Evolutionary conservation across 202 grass and related monocot genomes (phyloP).

Genomic region (Schoenoplectus triqueter): DNA sequence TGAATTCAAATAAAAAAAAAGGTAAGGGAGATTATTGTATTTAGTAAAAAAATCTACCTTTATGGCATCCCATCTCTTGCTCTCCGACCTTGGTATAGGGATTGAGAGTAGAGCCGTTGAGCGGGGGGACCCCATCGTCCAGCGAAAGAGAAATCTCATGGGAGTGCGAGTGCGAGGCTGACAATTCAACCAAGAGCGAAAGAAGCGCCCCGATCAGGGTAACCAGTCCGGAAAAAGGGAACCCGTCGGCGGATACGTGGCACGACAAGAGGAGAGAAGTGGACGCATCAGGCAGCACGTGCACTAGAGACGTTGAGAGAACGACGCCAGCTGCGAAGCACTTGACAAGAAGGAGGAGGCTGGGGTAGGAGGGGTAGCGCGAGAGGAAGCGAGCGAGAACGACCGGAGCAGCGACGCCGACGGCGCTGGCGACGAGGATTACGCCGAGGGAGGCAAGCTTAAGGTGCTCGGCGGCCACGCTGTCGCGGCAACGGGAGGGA

Average conservation of each 20-base stretch:
- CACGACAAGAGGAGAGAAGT: slow-evolving; percentile 68
- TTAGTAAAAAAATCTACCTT: slow-evolving; percentile 24
- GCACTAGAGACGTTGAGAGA: slow-evolving; percentile 92
- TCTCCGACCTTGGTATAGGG: slow-evolving; percentile 42
- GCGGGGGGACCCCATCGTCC: slow-evolving; percentile 44
- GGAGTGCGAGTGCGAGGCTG: slow-evolving; percentile 53
- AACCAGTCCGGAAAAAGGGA: slow-evolving; percentile 89
- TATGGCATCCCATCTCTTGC: slow-evolving; percentile 54
- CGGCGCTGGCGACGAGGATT: slow-evolving; percentile 71
- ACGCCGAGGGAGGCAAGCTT: slow-evolving; percentile 72
- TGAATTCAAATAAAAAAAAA: not conserved
- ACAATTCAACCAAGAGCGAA: slow-evolving; percentile 88
- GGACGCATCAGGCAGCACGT: slow-evolving; percentile 91
- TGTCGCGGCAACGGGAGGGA: slow-evolving; percentile 60
- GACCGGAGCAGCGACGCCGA: slow-evolving; percentile 80
- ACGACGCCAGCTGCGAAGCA: slow-evolving; percentile 97
- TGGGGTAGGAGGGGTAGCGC: slow-evolving; percentile 51
- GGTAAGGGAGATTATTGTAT: not conserved
- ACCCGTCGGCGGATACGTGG: slow-evolving; percentile 61
- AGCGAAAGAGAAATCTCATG: slow-evolving; percentile 50
- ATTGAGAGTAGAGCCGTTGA: slow-evolving; percentile 23
- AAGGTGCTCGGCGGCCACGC: slow-evolving; percentile 70
- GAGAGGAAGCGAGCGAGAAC: slow-evolving; percentile 69
- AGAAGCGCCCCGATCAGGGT: slow-evolving; percentile 81
- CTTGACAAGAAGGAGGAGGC: slow-evolving; percentile 81